Evolutionary conservation across 2,329 filamentous ascomycete species (phyloP).

Genomic region (Neopestalotiopsis sp.): DNA sequence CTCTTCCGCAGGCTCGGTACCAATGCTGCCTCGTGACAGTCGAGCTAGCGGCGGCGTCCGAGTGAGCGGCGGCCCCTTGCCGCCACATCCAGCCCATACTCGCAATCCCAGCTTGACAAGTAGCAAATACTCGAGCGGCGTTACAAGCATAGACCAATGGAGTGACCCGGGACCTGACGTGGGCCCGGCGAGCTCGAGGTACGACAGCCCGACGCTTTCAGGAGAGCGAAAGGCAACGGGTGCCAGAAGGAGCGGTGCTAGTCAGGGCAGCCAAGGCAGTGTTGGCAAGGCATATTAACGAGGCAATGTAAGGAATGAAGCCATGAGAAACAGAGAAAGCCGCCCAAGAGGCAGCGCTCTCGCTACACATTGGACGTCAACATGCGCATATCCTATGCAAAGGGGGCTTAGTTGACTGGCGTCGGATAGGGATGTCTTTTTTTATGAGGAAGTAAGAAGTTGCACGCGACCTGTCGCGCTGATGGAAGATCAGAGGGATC

Average conservation of each 20-base stretch:
- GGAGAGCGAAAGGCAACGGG: slow-evolving; percentile 23
- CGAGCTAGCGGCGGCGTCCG: slow-evolving; percentile 24
- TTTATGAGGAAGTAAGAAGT: background rate
- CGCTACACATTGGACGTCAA: background rate
- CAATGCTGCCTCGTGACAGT: slow-evolving; percentile 22
- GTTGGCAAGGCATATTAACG: slow-evolving; percentile 39
- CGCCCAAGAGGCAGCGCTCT: background rate
- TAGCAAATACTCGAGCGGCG: slow-evolving; percentile 55
- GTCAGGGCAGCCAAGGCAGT: slow-evolving; percentile 34
- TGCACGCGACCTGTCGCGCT: background rate
- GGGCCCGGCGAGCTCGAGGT: slow-evolving; percentile 43
- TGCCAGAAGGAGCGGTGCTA: slow-evolving; percentile 28
- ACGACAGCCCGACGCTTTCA: slow-evolving; percentile 34
- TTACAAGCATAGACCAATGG: slow-evolving; percentile 51
- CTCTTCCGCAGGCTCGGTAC: slow-evolving; percentile 36
- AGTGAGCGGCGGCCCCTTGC: slow-evolving; percentile 28
- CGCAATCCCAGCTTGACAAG: slow-evolving; percentile 43
- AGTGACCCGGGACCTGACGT: slow-evolving; percentile 62
- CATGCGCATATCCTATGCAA: background rate
- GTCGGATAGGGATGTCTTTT: background rate
- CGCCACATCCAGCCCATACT: slow-evolving; percentile 40
- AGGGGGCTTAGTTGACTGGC: too few species aligned
- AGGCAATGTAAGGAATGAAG: background rate
- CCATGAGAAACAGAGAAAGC: background rate
- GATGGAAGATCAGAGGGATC: background rate